These are phyloP conservation scores for Xylaria sp. DNA, from an alignment of 2,329 filamentous ascomycete genomes.

Conservation along the genomic window DNA sequence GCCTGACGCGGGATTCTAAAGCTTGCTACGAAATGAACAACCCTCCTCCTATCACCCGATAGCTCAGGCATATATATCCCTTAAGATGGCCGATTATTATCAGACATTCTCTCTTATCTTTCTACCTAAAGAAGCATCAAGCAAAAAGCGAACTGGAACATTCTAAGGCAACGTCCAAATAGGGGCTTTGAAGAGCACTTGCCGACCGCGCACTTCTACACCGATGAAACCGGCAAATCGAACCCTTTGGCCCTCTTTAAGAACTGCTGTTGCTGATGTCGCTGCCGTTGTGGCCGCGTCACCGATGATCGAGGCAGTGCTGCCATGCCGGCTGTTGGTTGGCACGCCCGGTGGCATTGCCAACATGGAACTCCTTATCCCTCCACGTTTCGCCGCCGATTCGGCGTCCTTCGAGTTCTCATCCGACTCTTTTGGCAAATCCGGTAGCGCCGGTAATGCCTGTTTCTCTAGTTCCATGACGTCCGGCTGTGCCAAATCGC, in stretches of 20 bases:
- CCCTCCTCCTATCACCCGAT: not conserved
- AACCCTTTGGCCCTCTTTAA: slow-evolving; percentile 52
- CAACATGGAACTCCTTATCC: slow-evolving; percentile 46
- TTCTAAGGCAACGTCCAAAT: slow-evolving; percentile 55
- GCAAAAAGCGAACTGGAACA: not conserved
- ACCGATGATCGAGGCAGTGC: slow-evolving; percentile 37
- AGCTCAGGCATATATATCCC: not conserved
- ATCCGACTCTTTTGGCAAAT: slow-evolving; percentile 35
- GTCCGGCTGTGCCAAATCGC: slow-evolving; percentile 60
- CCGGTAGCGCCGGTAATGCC: slow-evolving; percentile 55
- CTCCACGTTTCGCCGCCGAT: slow-evolving; percentile 36
- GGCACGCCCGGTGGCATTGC: slow-evolving; percentile 30
- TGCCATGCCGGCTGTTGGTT: slow-evolving; percentile 33
- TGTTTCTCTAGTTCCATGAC: slow-evolving; percentile 85
- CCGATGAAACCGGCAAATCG: slow-evolving; percentile 71
- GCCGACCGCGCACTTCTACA: slow-evolving; percentile 69
- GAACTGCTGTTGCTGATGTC: slow-evolving; percentile 27
- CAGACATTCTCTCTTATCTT: not conserved
- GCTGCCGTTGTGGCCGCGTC: slow-evolving; percentile 35
- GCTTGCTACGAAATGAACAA: slow-evolving; percentile 13
- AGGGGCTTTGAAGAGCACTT: slow-evolving; percentile 69
- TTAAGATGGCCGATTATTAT: not conserved
- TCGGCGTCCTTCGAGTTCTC: slow-evolving; percentile 37
- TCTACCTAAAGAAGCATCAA: not conserved
- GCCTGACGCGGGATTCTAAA: slow-evolving; percentile 14